Evolutionary conservation across 345 rosid genomes (phyloP).

Genomic region (Eucalyptus curtisii): DNA sequence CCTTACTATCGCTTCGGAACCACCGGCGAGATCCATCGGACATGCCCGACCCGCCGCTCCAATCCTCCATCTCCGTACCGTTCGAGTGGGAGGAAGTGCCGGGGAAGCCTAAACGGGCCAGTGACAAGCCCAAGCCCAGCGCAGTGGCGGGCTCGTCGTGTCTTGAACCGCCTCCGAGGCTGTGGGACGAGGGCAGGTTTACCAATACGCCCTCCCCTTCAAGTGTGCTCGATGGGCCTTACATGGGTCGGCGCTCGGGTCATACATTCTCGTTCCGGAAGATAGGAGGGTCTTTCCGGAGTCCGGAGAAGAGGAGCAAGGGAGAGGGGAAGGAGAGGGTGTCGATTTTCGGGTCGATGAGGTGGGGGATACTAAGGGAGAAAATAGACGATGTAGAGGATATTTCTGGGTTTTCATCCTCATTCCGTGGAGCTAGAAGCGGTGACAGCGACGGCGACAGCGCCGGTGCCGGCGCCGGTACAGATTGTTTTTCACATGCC

Average conservation of each 20-base stretch:
- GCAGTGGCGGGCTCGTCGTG: not conserved
- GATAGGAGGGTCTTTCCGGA: not conserved
- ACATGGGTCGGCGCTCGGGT: not conserved
- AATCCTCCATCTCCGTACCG: not conserved
- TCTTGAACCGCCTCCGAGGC: not conserved
- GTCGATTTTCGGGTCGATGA: not conserved
- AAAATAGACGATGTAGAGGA: not conserved
- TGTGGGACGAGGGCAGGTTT: not conserved
- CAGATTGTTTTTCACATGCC: not conserved
- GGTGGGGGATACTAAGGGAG: not conserved
- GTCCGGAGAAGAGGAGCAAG: not conserved
- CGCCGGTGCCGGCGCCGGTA: not conserved
- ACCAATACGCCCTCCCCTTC: not conserved
- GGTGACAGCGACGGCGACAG: not conserved
- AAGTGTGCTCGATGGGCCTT: not conserved
- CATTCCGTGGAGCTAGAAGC: not conserved
- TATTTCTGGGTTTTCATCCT: not conserved
- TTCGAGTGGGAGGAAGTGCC: not conserved
- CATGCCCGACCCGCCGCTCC: not conserved
- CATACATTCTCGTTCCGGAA: not conserved
- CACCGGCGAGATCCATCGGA: not conserved
- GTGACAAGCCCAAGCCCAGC: not conserved
- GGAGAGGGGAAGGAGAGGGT: not conserved
- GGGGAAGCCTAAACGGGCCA: not conserved
- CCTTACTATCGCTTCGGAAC: not conserved